Conservation (phyloP, 192 early-diverging fungal genomes). For the Backusella sp. region DNA sequence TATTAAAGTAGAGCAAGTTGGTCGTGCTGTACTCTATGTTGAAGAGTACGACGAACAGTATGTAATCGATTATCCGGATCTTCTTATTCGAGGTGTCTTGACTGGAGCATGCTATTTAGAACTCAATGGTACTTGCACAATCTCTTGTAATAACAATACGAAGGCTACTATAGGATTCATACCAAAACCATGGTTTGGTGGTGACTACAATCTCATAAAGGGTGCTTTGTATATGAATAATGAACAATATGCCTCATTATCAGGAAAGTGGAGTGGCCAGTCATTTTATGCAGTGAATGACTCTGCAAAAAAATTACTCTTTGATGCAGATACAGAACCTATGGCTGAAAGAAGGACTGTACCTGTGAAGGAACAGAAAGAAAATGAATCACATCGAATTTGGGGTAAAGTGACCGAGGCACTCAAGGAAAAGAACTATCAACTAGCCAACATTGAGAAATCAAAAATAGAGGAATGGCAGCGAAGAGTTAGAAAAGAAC, state of each 20-base stretch:
- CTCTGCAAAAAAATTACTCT: constrained; percentile 51
- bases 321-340: constrained; percentile 60
- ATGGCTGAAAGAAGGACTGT: constrained; percentile 58
- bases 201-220: constrained; percentile 54
- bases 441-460: constrained; percentile 65
- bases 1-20: constrained; percentile 67
- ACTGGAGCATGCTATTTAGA: constrained; percentile 62
- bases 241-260: constrained; percentile 19
- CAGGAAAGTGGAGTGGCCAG: constrained; percentile 32
- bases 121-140: constrained; percentile 55
- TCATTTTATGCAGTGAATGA: constrained; percentile 19
- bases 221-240: constrained; percentile 19
- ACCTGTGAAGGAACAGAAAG: constrained; percentile 57
- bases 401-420: constrained; percentile 69
- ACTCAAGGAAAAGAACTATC: constrained; percentile 60
- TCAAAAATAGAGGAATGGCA: constrained; percentile 68
- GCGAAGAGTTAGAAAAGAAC: constrained; percentile 55
- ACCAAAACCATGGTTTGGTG: constrained; percentile 65
- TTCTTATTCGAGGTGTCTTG: constrained; percentile 60
- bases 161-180: constrained; percentile 55
- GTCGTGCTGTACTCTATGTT: constrained; percentile 56
- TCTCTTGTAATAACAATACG: constrained; percentile 54
- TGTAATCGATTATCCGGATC: constrained; percentile 54
- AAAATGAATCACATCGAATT: constrained; percentile 65
- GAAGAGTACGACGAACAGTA: constrained; percentile 54